Conservation (phyloP, 2,329 filamentous ascomycete genomes). For the Zopfia rhizophila region DNA sequence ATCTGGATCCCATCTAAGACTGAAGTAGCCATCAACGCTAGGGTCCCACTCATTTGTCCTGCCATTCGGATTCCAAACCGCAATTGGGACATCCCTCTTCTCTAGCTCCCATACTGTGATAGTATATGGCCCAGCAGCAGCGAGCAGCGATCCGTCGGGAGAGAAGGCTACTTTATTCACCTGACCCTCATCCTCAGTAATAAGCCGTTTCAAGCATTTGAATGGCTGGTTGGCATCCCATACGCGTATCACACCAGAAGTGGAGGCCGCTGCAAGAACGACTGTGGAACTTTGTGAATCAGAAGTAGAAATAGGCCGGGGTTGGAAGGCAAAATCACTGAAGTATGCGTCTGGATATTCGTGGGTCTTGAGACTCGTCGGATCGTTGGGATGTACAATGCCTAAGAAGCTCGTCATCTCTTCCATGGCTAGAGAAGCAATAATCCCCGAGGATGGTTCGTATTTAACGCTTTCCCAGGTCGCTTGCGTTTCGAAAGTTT, state of each 20-base stretch:
- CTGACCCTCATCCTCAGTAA: constrained; percentile 44
- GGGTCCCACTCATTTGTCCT: constrained; percentile 41
- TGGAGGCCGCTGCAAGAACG: constrained; percentile 54
- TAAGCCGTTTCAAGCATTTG: constrained; percentile 39
- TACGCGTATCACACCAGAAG: constrained; percentile 52
- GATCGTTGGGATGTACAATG: constrained; percentile 46
- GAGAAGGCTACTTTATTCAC: constrained; percentile 57
- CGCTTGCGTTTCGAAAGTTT: constrained; percentile 42
- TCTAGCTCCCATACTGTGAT: constrained; percentile 58
- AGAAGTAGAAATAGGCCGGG: constrained; percentile 22
- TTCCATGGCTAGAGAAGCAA: constrained; percentile 45
- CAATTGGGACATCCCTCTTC: constrained; percentile 46
- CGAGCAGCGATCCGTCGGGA: constrained; percentile 54
- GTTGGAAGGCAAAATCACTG: constrained; percentile 55
- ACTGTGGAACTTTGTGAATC: constrained; percentile 33
- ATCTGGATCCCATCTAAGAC: constrained; percentile 52
- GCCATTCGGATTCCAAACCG: constrained; percentile 46
- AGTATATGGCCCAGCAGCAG: constrained; percentile 55
- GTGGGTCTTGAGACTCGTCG: constrained; percentile 43
- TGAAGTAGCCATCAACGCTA: constrained; percentile 45
- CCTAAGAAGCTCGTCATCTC: constrained; percentile 43
- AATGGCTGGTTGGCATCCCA: constrained; percentile 54
- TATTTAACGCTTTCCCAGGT: constrained; percentile 53
- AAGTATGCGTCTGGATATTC: constrained; percentile 48
- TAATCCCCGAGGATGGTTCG: constrained; percentile 53